These are phyloP conservation scores for Euphrasia arctica DNA, from an alignment of 305 asterid genomes.

Conservation along the genomic window DNA sequence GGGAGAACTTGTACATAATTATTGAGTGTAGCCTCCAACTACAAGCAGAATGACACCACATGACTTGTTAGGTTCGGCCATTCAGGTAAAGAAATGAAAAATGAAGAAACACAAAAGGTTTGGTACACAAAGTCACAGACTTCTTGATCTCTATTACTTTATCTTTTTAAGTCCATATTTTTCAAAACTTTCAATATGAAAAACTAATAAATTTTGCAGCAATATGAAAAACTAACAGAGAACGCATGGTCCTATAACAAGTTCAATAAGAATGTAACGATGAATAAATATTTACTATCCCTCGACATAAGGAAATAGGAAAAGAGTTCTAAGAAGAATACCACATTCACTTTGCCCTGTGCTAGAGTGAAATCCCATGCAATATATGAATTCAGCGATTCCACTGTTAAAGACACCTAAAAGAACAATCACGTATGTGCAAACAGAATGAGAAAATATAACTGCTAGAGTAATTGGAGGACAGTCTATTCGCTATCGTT, in stretches of 20 bases:
- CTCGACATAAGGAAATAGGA: slow-evolving; percentile 22
- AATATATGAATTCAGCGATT: slow-evolving; percentile 80
- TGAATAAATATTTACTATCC: slow-evolving; percentile 17
- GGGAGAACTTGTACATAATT: not conserved
- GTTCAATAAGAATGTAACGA: slow-evolving; percentile 11
- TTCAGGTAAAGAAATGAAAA: not conserved
- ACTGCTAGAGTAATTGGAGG: slow-evolving; percentile 3
- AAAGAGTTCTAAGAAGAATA: slow-evolving; percentile 39
- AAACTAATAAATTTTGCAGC: not conserved
- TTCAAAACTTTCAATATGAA: not conserved
- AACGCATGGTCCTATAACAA: not conserved
- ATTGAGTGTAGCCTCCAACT: not conserved
- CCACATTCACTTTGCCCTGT: slow-evolving; percentile 88
- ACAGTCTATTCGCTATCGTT: not conserved
- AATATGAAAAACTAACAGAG: not conserved
- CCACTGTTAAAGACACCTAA: slow-evolving; percentile 72
- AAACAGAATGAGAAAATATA: slow-evolving; percentile 6
- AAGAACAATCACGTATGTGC: slow-evolving; percentile 26
- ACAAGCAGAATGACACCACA: not conserved
- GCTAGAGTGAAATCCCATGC: slow-evolving; percentile 97
- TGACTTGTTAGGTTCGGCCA: not conserved
- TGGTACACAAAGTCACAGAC: not conserved
- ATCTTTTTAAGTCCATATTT: not conserved
- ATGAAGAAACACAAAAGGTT: too few species aligned
- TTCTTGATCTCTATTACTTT: not conserved